Evolutionary conservation across 2,329 filamentous ascomycete genomes (phyloP).

Genomic region (Fusarium udum): DNA sequence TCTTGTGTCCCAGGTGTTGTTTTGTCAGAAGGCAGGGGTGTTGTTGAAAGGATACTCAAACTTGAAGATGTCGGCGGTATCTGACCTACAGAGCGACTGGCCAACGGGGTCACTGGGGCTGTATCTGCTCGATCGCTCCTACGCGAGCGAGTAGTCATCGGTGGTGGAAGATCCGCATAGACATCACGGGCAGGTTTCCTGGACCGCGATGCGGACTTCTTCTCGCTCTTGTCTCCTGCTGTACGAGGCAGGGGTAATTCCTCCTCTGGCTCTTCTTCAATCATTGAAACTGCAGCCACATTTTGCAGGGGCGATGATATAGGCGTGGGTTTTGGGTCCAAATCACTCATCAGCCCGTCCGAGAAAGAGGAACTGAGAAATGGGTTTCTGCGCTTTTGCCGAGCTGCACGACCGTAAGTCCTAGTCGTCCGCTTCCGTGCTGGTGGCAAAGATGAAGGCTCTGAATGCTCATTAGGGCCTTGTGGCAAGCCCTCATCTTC

Average conservation of each 20-base stretch:
- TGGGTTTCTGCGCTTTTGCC: conserved; percentile 36
- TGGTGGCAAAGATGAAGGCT: conserved; percentile 44
- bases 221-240: not conserved
- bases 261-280: conserved; percentile 13
- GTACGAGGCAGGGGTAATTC: not conserved
- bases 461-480: conserved; percentile 27
- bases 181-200: conserved; percentile 25
- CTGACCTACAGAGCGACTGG: conserved; percentile 15
- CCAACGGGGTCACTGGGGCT: conserved; percentile 38
- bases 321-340: conserved; percentile 12
- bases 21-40: conserved; percentile 51
- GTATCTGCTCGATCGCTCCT: conserved; percentile 30
- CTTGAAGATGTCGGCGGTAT: conserved; percentile 47
- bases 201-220: not conserved
- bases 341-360: conserved; percentile 27
- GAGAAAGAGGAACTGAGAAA: conserved; percentile 47
- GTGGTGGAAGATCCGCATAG: conserved; percentile 31
- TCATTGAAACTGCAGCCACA: conserved; percentile 7
- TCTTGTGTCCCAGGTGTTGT: conserved; percentile 50
- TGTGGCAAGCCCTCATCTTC: conserved; percentile 27
- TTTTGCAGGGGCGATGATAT: conserved; percentile 24
- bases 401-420: conserved; percentile 37
- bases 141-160: conserved; percentile 41
- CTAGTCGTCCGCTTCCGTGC: conserved; percentile 29
- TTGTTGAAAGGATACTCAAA: conserved; percentile 53